Base-by-base conservation (phyloP, 345 rosid genomes). In the Dimocarpus longan region DNA sequence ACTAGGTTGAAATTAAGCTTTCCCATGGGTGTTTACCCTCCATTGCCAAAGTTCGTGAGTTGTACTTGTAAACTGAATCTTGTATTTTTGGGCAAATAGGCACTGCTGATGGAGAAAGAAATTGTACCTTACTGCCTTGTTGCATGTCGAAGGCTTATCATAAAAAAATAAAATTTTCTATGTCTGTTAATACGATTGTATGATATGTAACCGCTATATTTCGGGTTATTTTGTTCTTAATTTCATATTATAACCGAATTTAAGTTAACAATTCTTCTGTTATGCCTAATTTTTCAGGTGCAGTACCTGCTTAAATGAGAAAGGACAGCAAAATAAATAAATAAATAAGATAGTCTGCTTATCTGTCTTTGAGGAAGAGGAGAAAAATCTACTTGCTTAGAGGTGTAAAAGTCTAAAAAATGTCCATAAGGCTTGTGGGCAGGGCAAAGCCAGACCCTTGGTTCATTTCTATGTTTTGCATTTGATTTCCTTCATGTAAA, bases 241-340 rank as follows among this genome's bases (percentile, higher is more conserved):
- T 48, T 64, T 21, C 78, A 52, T 70, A 18, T 67, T 12, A 64
- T 77, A 67, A 13, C 57, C n/a, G 56, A 8, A 26, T 57, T 50
- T n/a, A 60, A 11, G n/a, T 62, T 50, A 28, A 19, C 6, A 71
- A 71, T 3, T 28, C 60, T 50, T 78, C 62, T 66, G 80, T 68
- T 74, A 19, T 40, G 37, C 56, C 54, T 68, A 56, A 21, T 71
- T 16, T 28, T 73, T 66, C 90, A 95, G 99, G 95, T 93, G 18
- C 21, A 16, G 24, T 5, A 22, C 22, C 39, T 74, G 60, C 8
- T 63, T 22, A 43, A 7, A 21, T 12, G 9, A 16, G 44, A 66
- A 74, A 74, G 77, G 48, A 15, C 26, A 22, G 8, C 40, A 28
- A 28, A 28, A 28, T 1, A 24, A 22, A 28, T 1, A 42, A 74